phyloP scores from a whole-genome alignment of 352 stramenopile genomes.

The Chrysophaeum taylorii region DNA sequence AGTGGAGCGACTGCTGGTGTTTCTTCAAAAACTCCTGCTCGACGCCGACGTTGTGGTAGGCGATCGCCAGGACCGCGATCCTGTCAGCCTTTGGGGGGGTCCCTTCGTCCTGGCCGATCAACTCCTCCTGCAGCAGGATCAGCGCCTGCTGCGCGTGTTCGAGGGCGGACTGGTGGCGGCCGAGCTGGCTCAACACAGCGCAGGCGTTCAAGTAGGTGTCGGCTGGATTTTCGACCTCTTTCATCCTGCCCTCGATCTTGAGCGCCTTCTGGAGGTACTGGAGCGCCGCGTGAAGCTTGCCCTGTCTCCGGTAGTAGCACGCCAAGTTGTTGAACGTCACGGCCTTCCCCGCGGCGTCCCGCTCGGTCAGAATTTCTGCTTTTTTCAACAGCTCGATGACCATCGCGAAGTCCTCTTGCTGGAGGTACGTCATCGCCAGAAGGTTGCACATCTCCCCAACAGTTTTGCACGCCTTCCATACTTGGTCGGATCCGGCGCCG shows the following conservation, averaged over 20 bases:
- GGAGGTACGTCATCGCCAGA: conserved; percentile 84
- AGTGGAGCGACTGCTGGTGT: conserved; percentile 70
- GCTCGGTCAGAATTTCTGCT: conserved; percentile 79
- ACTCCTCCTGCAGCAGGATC: conserved; percentile 80
- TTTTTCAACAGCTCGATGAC: conserved; percentile 82
- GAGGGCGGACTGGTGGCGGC: conserved; percentile 71
- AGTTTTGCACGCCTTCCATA: conserved; percentile 72
- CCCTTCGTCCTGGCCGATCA: conserved; percentile 36
- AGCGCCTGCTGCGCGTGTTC: conserved; percentile 77
- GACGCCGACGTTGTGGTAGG: conserved; percentile 86
- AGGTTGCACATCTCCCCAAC: conserved; percentile 89
- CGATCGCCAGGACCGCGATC: conserved; percentile 77
- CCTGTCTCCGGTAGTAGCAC: conserved; percentile 67
- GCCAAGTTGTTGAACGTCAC: conserved; percentile 88
- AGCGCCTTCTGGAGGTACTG: conserved; percentile 78
- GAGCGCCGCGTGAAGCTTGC: conserved; percentile 72
- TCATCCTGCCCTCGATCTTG: conserved; percentile 71
- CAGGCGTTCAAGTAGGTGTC: conserved; percentile 89
- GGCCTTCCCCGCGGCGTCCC: conserved; percentile 58
- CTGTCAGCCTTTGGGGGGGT: conserved; percentile 63
- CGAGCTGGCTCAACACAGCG: conserved; percentile 76
- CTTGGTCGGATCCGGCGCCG: conserved; percentile 70
- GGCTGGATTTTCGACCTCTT: conserved; percentile 70
- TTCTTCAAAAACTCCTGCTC: conserved; percentile 87
- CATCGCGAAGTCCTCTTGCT: conserved; percentile 79